Percentiles rank a stretch among this genome's conserved stretches.
Evolutionary conservation across 2,329 filamentous ascomycete species (phyloP).

Genomic region (Blastomyces gilchristii): DNA sequence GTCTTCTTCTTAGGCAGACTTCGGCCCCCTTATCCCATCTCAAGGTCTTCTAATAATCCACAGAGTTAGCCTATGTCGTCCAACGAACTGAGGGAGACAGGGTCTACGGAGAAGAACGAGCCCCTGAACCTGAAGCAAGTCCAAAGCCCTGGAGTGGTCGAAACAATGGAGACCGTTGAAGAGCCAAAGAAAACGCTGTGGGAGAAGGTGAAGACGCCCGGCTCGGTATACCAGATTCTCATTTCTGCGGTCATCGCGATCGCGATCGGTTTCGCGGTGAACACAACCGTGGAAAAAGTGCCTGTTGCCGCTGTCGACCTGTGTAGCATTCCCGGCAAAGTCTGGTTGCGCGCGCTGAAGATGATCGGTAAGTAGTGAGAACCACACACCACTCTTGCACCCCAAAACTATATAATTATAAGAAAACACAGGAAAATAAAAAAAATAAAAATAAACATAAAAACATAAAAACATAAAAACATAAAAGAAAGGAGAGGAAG

Average conservation of each 20-base stretch:
- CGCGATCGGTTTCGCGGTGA: constrained; percentile 40
- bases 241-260: constrained; percentile 41
- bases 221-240: constrained; percentile 43
- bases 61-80: neutral
- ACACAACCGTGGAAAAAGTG: constrained; percentile 34
- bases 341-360: constrained; percentile 43
- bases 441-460: no score
- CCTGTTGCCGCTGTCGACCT: constrained; percentile 36
- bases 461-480: no score
- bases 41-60: neutral
- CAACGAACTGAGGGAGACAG: neutral
- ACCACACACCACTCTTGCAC: no score
- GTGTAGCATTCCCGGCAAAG: constrained; percentile 40
- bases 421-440: no score
- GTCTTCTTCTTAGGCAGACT: neutral
- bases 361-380: constrained; percentile 32
- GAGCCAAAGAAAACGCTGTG: constrained; percentile 23
- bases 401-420: no score
- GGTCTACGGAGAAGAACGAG: neutral
- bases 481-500: neutral
- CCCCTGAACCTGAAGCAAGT: neutral
- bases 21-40: neutral
- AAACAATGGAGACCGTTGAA: constrained; percentile 1
- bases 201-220: constrained; percentile 33
- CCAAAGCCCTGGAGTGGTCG: neutral